phyloP scores from a whole-genome alignment of 2,329 filamentous ascomycete genomes.

The Botryotinia calthae region DNA sequence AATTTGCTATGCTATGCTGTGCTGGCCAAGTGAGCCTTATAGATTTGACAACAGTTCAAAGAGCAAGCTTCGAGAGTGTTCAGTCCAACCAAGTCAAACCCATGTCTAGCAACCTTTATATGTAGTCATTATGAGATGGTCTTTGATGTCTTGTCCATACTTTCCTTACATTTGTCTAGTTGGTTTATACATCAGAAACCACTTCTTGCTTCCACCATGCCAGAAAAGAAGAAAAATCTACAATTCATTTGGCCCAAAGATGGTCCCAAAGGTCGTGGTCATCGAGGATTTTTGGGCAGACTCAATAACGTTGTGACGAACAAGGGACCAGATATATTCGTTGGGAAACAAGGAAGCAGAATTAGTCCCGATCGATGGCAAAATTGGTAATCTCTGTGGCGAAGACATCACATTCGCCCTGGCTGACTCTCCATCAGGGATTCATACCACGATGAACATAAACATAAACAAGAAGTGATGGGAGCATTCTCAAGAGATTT shows the following conservation, averaged over 20 bases:
- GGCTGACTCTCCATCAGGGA: conserved; percentile 31
- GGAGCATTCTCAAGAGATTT: conserved; percentile 23
- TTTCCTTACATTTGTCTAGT: not conserved
- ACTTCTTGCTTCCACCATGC: not conserved
- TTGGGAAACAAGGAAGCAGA: conserved; percentile 31
- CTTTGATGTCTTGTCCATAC: not conserved
- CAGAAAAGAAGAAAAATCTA: conserved; percentile 20
- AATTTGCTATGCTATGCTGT: not conserved
- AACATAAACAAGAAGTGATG: conserved; percentile 17
- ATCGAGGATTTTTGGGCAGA: conserved; percentile 33
- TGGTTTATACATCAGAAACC: not conserved
- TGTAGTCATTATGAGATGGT: conserved; percentile 5
- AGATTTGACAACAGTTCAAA: not conserved
- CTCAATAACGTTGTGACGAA: conserved; percentile 41
- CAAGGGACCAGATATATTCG: conserved; percentile 45
- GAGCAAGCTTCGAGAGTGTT: not conserved
- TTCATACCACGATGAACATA: conserved; percentile 29
- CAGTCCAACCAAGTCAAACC: not conserved
- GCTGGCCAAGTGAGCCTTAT: not conserved
- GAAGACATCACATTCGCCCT: not conserved
- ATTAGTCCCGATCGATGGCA: conserved; percentile 34
- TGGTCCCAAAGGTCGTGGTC: conserved; percentile 29
- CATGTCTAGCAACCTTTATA: not conserved
- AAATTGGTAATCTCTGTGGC: conserved; percentile 32
- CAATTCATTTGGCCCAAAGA: conserved; percentile 38